Base-by-base conservation (phyloP, 2,329 filamentous ascomycete genomes). In the Talaromyces sp. region DNA sequence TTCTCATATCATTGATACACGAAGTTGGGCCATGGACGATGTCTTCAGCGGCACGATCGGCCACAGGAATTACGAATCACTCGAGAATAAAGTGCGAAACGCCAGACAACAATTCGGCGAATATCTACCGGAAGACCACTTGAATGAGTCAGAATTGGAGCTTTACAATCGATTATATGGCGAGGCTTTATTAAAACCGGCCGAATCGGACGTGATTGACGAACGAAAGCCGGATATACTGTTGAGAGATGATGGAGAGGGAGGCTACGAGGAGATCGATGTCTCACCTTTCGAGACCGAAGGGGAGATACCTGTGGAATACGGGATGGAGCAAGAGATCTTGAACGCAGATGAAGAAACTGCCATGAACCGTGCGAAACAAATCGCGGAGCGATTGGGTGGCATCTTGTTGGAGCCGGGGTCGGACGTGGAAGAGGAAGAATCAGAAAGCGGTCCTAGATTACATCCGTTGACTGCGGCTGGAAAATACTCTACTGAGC, bases 81-180 rank as follows among this genome's bases (percentile, higher is more conserved):
- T 77, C 41, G 74, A 78, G 62, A 69, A 71, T 31, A 75, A 73
- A 64, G 92, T 92, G 37, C 86, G 90, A 64, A 83, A 87, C 69
- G 89, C 91, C 41, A 87, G 90, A 71, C 89, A 91, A 68, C 83
- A 86, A 9, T 96, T 92, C 75, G 89, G 92, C 67, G 89, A 95
- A 72, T 88, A 85, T 0, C 78, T 97, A 27, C 93, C 93, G 0
- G 85, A 87, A 37, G 88, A 85, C 39, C 87, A 91, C 70, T 77
- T 97, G 60, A 87, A 83, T 39, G 82, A 84, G 0, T 85, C 90
- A 62, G 93, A 97, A 75, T 88, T 90, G 71, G 81, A 80, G 57
- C 80, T 96, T 0, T 97, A 96, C 76, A 87, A 90, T 73, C 84
- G 92, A 68, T 79, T 96, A 16, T 97, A 95, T 75, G 94, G 93